A percentile compares a stretch with the other conserved stretches of the same genome.
These are phyloP conservation scores for Moniliella sp. DNA, from an alignment of 1,284 basidiomycete species.

Conservation along the genomic window DNA sequence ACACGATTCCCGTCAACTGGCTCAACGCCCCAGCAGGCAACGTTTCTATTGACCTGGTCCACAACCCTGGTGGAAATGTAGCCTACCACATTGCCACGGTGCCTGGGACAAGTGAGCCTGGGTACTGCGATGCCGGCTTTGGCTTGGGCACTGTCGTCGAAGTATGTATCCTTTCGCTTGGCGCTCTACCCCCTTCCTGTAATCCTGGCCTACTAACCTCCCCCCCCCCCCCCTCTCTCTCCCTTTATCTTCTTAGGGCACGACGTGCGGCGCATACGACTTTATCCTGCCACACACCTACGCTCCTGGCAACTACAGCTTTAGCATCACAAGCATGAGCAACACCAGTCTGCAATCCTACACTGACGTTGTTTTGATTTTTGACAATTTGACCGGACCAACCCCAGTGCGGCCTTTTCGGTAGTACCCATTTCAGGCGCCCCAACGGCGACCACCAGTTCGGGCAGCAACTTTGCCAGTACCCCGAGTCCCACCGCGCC, in stretches of 20 bases:
- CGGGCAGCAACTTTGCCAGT: not conserved
- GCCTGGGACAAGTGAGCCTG: constrained; percentile 9
- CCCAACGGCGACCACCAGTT: not conserved
- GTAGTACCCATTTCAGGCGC: not conserved
- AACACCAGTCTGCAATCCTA: constrained; percentile 10
- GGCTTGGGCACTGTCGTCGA: constrained; percentile 6
- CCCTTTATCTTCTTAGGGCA: constrained; percentile 4
- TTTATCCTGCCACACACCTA: constrained; percentile 16
- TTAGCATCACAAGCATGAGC: constrained; percentile 9
- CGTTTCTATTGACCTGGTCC: constrained; percentile 12
- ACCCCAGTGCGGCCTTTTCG: not conserved
- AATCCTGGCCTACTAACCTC: not conserved
- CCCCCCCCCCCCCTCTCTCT: not conserved
- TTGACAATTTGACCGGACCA: constrained; percentile 4
- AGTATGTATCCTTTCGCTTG: too few relatives aligned
- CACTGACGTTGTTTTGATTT: constrained; percentile 17
- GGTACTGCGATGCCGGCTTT: constrained; percentile 8
- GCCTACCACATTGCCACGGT: constrained; percentile 13
- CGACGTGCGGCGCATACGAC: constrained; percentile 11
- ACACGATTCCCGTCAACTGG: constrained; percentile 14
- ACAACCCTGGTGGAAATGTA: not conserved
- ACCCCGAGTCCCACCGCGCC: not conserved
- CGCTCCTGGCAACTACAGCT: constrained; percentile 11
- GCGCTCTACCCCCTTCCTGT: too few relatives aligned
- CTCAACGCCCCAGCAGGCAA: constrained; percentile 10